Base-by-base conservation (phyloP, 352 stramenopile genomes). In the Pilasporangium apinafurcum region DNA sequence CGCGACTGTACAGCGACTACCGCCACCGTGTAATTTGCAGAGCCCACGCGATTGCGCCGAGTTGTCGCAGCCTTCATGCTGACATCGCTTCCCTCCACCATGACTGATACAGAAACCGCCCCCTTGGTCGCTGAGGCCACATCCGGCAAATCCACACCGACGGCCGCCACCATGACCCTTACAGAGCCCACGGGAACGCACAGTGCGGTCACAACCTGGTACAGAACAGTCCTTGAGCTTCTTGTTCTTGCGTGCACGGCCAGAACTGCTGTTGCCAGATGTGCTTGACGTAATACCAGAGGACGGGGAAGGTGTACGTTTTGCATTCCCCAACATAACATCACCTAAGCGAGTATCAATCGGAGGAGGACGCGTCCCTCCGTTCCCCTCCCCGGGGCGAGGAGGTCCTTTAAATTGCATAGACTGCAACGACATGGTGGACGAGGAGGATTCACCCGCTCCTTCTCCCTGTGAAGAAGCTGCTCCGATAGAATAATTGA, bases 171-270 rank as follows among this genome's bases (percentile, higher is more conserved):
- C 78, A 35, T 91, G 81, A 5, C 69, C 75, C 37, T 91, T 91
- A 70, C 81, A 93, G 10, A 87, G 62, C 14, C 81, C 81, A 17
- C 76, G 71, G 14, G 81, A 91, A 12, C 81, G 76, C 39, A 93
- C 75, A 0, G 74, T 89, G 21, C 77, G 77, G 38, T 81, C 68
- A 28, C 81, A 92, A 12, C 70, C 69, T 7, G 70, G 67, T 13
- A 89, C 75, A 10, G 81, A 87, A 52, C 81, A 93, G 39, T 88
- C 77, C 48, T 88, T 89, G 38, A 87, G 60, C 53, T 92, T 92
- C 54, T 85, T 86, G 53, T 72, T 78, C 63, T 89, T 89, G 47
- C 69, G 69, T 17, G 67, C 61, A 31, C 61, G 61, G 14, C 42
- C 53, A 4, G 51, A 60, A 1, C 53, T 33, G 26, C 58, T 76